These are phyloP conservation scores for Podaxis rugospora DNA, from an alignment of 768 basidiomycete genomes.

Conservation along the genomic window DNA sequence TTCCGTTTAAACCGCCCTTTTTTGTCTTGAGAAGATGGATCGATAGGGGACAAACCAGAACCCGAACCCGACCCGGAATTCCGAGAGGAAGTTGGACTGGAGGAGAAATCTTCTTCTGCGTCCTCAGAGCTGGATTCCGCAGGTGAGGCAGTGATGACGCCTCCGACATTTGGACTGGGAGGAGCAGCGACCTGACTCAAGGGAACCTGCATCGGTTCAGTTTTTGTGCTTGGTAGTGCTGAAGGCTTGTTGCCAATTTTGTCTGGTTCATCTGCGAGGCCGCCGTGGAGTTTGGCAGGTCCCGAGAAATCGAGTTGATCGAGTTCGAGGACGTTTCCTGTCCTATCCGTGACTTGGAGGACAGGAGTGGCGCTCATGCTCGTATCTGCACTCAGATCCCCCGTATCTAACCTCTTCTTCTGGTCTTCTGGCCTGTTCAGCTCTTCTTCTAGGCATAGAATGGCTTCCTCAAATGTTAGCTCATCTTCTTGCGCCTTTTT, in stretches of 20 bases:
- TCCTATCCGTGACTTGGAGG: constrained; percentile 32
- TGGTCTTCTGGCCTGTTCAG: constrained; percentile 70
- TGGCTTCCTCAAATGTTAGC: constrained; percentile 72
- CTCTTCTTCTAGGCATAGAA: constrained; percentile 84
- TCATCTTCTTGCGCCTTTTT: constrained; percentile 66
- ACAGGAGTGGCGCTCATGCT: constrained; percentile 55
- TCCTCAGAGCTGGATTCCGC: constrained; percentile 16
- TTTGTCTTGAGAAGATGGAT: constrained; percentile 12
- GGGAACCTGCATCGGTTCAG: constrained; percentile 45
- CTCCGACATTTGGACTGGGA: not conserved
- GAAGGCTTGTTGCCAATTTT: constrained; percentile 9
- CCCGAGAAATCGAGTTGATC: constrained; percentile 61
- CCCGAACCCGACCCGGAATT: not conserved
- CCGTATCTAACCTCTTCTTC: constrained; percentile 58
- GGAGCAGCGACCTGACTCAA: constrained; percentile 27
- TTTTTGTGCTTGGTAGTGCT: constrained; percentile 20
- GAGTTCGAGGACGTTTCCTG: constrained; percentile 32
- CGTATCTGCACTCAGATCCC: constrained; percentile 40
- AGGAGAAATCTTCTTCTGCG: constrained; percentile 13
- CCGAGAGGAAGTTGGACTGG: not conserved
- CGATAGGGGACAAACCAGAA: constrained; percentile 12
- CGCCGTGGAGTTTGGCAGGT: constrained; percentile 21
- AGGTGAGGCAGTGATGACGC: constrained; percentile 12
- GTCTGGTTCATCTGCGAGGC: constrained; percentile 14
- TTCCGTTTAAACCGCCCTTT: constrained; percentile 16